Evolutionary conservation across 768 basidiomycete genomes (phyloP).

Genomic region (Leccinellum albellum): DNA sequence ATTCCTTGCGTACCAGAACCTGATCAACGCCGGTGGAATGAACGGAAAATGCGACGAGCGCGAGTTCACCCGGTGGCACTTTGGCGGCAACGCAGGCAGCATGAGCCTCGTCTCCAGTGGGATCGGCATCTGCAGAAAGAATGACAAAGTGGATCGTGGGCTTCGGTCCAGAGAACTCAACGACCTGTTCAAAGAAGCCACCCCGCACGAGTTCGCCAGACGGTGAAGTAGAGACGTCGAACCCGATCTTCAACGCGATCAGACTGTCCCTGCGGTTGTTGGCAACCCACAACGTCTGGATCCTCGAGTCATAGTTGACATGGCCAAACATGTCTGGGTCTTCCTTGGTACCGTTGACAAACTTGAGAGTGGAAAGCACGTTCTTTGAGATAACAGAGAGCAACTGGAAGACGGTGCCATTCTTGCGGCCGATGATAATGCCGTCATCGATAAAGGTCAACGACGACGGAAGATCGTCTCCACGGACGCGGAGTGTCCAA

Average conservation of each 20-base stretch:
- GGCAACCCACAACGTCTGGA: slow-evolving; percentile 85
- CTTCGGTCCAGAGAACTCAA: slow-evolving; percentile 80
- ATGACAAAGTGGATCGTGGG: slow-evolving; percentile 89
- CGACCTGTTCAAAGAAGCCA: slow-evolving; percentile 74
- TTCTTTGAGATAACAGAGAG: slow-evolving; percentile 70
- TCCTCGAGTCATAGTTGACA: slow-evolving; percentile 77
- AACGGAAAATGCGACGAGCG: slow-evolving; percentile 84
- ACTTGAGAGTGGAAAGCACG: slow-evolving; percentile 75
- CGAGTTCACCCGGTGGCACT: slow-evolving; percentile 68
- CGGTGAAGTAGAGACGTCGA: slow-evolving; percentile 54
- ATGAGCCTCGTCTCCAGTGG: slow-evolving; percentile 75
- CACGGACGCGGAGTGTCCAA: slow-evolving; percentile 70
- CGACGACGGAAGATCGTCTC: slow-evolving; percentile 79
- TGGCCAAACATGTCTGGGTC: slow-evolving; percentile 88
- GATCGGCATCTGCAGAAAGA: slow-evolving; percentile 79
- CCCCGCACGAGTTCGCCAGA: slow-evolving; percentile 60
- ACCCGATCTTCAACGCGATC: slow-evolving; percentile 71
- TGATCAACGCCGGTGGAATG: slow-evolving; percentile 88
- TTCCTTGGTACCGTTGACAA: slow-evolving; percentile 64
- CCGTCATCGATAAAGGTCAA: slow-evolving; percentile 83
- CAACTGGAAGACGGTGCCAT: slow-evolving; percentile 81
- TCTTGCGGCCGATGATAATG: slow-evolving; percentile 79
- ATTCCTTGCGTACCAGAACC: slow-evolving; percentile 80
- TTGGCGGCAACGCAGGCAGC: slow-evolving; percentile 84
- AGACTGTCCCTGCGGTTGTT: slow-evolving; percentile 82